Percentiles rank a stretch among this genome's conserved stretches.
These are phyloP conservation scores for Delphinella strobiligena DNA, from an alignment of 2,329 filamentous ascomycete genomes.

Conservation along the genomic window DNA sequence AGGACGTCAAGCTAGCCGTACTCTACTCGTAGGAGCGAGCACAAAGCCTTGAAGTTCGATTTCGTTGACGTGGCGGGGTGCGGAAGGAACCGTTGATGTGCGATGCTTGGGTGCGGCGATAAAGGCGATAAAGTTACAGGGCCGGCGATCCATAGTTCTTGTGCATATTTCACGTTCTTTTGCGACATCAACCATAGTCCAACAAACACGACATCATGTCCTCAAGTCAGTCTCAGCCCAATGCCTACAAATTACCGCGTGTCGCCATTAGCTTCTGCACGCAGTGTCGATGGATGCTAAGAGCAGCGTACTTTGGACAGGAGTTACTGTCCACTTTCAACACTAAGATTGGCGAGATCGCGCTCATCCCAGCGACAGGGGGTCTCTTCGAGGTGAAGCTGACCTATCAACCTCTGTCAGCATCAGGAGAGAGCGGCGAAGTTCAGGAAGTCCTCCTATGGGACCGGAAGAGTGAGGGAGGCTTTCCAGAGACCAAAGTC, in stretches of 20 bases:
- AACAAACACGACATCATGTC: neutral
- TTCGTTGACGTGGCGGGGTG: no score
- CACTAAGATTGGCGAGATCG: slow-evolving; percentile 71
- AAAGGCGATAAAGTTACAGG: no score
- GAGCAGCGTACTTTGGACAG: slow-evolving; percentile 63
- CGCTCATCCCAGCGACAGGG: slow-evolving; percentile 73
- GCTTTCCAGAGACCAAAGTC: slow-evolving; percentile 90
- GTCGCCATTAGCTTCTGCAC: slow-evolving; percentile 88
- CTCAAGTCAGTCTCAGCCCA: neutral
- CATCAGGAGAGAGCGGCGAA: neutral
- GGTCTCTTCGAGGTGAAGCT: slow-evolving; percentile 72
- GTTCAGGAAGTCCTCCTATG: slow-evolving; percentile 52
- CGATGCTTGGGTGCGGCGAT: no score
- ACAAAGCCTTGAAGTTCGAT: no score
- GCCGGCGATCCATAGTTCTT: no score
- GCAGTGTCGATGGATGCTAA: slow-evolving; percentile 47
- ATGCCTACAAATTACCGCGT: slow-evolving; percentile 43
- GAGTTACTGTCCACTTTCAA: slow-evolving; percentile 91
- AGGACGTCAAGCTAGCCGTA: no score
- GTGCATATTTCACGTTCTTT: no score
- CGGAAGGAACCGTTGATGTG: no score
- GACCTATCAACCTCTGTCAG: slow-evolving; percentile 18
- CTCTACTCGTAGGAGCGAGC: no score
- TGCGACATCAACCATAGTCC: no score
- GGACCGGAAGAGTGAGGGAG: slow-evolving; percentile 77